These are phyloP conservation scores for Tricholoma saponaceum DNA, from an alignment of 768 basidiomycete genomes.

Conservation along the genomic window DNA sequence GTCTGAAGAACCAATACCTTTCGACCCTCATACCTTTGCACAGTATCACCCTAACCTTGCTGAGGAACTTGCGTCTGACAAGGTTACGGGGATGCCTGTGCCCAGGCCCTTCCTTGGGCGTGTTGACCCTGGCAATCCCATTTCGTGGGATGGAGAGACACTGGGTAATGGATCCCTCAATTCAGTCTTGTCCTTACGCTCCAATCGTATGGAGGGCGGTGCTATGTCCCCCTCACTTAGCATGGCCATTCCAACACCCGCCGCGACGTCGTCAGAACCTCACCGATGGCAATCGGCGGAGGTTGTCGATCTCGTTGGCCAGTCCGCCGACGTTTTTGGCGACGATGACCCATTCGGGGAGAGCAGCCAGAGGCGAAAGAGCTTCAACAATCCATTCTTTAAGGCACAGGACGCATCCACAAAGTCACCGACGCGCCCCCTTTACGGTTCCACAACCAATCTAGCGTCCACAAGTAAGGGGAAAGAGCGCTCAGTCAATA, in stretches of 20 bases:
- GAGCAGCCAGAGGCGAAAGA: constrained; percentile 30
- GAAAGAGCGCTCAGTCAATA: constrained; percentile 12
- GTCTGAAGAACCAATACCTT: constrained; percentile 36
- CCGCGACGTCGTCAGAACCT: constrained; percentile 41
- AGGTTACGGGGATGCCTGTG: constrained; percentile 25
- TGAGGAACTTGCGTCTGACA: constrained; percentile 42
- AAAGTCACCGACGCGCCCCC: constrained; percentile 29
- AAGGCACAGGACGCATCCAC: constrained; percentile 34
- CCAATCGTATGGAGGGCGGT: constrained; percentile 33
- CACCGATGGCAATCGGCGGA: constrained; percentile 74
- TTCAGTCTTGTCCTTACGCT: constrained; percentile 29
- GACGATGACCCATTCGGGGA: constrained; percentile 17
- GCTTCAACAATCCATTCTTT: constrained; percentile 40
- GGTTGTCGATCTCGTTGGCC: constrained; percentile 41
- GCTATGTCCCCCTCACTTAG: constrained; percentile 47
- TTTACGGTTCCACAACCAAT: constrained; percentile 34
- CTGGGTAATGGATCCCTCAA: constrained; percentile 47
- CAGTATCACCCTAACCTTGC: constrained; percentile 57
- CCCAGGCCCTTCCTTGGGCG: constrained; percentile 42
- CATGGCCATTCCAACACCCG: constrained; percentile 61
- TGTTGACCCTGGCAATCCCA: constrained; percentile 34
- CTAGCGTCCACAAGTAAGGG: constrained; percentile 18
- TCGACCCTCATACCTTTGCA: constrained; percentile 47
- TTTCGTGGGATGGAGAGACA: constrained; percentile 56
- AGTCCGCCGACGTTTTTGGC: constrained; percentile 26